phyloP scores from a whole-genome alignment of 129 eudicot genomes.

The Flaveria bidentis region DNA sequence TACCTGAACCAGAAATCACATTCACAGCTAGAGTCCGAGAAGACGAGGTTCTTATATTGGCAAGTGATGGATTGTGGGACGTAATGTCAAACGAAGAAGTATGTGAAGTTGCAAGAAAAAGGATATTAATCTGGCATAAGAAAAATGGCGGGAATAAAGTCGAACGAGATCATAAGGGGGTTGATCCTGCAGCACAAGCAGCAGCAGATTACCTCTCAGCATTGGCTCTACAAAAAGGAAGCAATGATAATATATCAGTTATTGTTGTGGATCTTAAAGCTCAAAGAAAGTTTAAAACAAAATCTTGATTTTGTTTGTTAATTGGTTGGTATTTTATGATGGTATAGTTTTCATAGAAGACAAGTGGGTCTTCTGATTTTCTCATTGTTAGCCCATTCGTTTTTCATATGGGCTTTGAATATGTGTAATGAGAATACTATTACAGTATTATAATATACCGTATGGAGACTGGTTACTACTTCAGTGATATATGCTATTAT shows the following conservation, averaged over 20 bases:
- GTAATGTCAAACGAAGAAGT: neutral
- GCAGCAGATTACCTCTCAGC: constrained; percentile 3
- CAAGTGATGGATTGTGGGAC: neutral
- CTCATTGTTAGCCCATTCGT: constrained; percentile 6
- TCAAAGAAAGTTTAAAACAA: constrained; percentile 1
- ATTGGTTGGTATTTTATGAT: neutral
- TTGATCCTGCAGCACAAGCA: constrained; percentile 5
- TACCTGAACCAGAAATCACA: constrained; percentile 5
- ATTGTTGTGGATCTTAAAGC: constrained; percentile 5
- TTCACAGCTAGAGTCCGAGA: neutral
- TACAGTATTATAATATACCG: neutral
- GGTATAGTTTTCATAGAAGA: neutral
- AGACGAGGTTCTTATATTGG: neutral
- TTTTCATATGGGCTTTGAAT: constrained; percentile 4
- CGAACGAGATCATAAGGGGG: neutral
- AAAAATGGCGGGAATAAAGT: neutral
- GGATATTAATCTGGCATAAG: neutral
- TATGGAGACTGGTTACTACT: neutral
- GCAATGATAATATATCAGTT: constrained; percentile 2
- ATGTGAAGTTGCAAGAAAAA: constrained; percentile 1
- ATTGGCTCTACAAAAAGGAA: neutral
- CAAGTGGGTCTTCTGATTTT: neutral
- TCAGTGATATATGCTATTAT: neutral
- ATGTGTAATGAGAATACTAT: neutral
- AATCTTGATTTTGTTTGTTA: neutral